phyloP scores from a whole-genome alignment of 345 rosid genomes.

The Gossypium rotundifolium region DNA sequence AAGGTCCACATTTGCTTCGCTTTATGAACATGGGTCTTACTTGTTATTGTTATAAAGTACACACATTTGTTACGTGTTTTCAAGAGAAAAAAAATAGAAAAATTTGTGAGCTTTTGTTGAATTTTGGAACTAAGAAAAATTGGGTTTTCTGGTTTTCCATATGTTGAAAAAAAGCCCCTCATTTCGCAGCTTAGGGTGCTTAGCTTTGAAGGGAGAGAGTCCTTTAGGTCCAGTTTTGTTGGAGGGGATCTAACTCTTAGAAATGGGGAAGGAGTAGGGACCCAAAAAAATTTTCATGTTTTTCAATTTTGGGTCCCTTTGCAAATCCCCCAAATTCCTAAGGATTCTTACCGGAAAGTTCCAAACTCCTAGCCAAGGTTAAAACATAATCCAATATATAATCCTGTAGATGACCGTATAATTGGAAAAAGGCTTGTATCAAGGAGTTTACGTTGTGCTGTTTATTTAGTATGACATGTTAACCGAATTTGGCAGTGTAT shows the following conservation, averaged over 20 bases:
- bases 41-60: neutral
- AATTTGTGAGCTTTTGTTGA: neutral
- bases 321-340: neutral
- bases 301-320: neutral
- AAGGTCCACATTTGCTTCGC: neutral
- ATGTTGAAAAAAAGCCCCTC: neutral
- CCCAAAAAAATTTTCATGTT: neutral
- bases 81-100: neutral
- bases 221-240: neutral
- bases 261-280: neutral
- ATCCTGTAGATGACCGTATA: neutral
- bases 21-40: neutral
- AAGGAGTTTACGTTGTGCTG: neutral
- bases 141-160: neutral
- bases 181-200: neutral
- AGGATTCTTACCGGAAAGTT: neutral
- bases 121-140: neutral
- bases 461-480: neutral
- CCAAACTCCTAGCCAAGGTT: neutral
- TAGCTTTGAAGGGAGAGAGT: constrained; percentile 5
- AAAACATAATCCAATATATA: neutral
- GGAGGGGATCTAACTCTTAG: neutral
- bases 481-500: neutral
- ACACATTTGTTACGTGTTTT: neutral
- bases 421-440: neutral